Base-by-base conservation (phyloP, 2,329 filamentous ascomycete genomes). In the Aspergillus sp. region DNA sequence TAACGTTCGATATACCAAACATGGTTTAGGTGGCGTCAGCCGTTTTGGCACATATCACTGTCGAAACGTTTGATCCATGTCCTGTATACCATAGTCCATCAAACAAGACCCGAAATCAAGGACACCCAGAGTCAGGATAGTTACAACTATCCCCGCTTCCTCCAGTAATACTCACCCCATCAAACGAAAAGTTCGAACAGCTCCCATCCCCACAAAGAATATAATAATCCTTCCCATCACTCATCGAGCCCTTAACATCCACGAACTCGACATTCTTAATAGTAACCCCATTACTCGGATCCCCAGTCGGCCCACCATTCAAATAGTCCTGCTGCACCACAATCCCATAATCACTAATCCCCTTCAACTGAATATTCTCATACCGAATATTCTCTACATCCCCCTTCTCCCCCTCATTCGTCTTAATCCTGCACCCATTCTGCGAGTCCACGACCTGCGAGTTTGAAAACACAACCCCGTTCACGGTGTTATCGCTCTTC, bases 291-390 rank as follows among this genome's bases (percentile, higher is more conserved):
- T 75, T 76, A 1, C 71, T 71, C 6, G 76, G 71, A 9, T 61
- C 59, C 1, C 75, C 76, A 6, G 71, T 76, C 5, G 75, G 66
- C 4, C 75, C 75, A 12, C 76, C 81, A 62, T 82, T 83, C 54
- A 80, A 64, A 62, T 82, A 83, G 64, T 83, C 81, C 69, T 83
- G 79, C 69, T 82, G 73, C 43, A 82, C 73, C 58, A 80, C 79
- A 56, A 83, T 80, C n/a, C 80, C 80, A 64, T 82, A 82, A 59
- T 76, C 75, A 33, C 71, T 66, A 60, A 81, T 80, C 52, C 74
- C 73, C 37, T 68, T 70, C 41, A 83, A 65, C 4, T 69, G 71
- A 60, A 82, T 82, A 64, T 80, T 77, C 59, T 73, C 69, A 71
- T 80, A 83, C 21, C 74, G 76, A 54, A 82, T 70, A 58, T 77